These are phyloP conservation scores for Dendrothele bispora DNA, from an alignment of 768 basidiomycete genomes.

Conservation along the genomic window DNA sequence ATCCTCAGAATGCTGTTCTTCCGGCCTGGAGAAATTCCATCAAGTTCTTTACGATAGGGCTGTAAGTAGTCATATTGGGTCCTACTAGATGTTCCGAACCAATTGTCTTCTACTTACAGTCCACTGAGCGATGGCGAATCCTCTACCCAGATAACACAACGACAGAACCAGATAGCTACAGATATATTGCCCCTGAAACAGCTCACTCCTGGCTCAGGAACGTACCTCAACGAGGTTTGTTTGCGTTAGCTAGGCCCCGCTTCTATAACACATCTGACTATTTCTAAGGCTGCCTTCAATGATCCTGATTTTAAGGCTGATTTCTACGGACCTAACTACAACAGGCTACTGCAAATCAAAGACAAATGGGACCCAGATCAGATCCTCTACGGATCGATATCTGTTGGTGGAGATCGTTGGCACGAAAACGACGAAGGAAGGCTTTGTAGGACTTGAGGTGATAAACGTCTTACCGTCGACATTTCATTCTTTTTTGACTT, in stretches of 20 bases:
- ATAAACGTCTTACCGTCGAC: no score
- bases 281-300: background rate
- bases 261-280: background rate
- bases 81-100: background rate
- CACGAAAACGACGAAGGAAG: constrained; percentile 5
- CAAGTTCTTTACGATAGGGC: background rate
- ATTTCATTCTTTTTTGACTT: no score
- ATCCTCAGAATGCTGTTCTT: constrained; percentile 6
- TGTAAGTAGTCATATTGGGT: background rate
- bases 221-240: constrained; percentile 6
- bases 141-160: background rate
- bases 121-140: background rate
- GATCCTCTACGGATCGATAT: constrained; percentile 8
- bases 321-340: constrained; percentile 13
- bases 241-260: background rate
- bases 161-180: constrained; percentile 1
- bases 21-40: constrained; percentile 4
- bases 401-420: constrained; percentile 10
- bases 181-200: constrained; percentile 1
- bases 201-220: background rate
- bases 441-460: constrained; percentile 4
- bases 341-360: constrained; percentile 10
- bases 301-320: constrained; percentile 14
- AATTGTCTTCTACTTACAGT: background rate
- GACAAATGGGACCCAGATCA: constrained; percentile 13